A percentile compares a stretch with the other conserved stretches of the same genome.
Evolutionary conservation across 345 rosid genomes (phyloP).

Genomic region (Clausena lansium): DNA sequence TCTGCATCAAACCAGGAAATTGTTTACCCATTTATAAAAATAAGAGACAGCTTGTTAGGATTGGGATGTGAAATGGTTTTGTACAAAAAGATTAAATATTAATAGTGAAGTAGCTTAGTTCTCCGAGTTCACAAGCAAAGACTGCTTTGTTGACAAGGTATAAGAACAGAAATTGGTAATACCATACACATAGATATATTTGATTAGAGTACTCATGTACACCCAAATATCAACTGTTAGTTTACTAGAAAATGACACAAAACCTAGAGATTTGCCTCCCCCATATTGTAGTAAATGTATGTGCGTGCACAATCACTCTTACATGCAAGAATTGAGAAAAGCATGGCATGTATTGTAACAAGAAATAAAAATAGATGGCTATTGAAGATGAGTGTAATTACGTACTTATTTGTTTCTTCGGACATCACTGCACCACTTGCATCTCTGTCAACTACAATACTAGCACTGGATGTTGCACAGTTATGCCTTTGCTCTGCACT

Average conservation of each 20-base stretch:
- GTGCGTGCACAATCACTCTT: background rate
- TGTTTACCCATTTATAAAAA: no score
- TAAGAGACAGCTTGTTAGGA: background rate
- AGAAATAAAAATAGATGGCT: background rate
- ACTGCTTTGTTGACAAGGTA: background rate
- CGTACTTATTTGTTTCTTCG: conserved; percentile 72
- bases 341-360: background rate
- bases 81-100: background rate
- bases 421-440: conserved; percentile 30
- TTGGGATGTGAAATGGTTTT: background rate
- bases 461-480: conserved; percentile 37
- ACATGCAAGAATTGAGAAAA: background rate
- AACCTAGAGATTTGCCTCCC: background rate
- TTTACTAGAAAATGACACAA: background rate
- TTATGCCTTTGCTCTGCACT: conserved; percentile 86
- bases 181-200: background rate
- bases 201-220: background rate
- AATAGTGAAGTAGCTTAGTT: background rate
- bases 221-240: background rate
- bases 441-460: conserved; percentile 39
- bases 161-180: background rate
- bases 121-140: background rate
- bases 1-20: background rate
- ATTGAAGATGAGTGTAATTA: background rate
- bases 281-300: background rate